These are phyloP conservation scores for Citrus hindsii DNA, from an alignment of 345 rosid species.

Conservation along the genomic window DNA sequence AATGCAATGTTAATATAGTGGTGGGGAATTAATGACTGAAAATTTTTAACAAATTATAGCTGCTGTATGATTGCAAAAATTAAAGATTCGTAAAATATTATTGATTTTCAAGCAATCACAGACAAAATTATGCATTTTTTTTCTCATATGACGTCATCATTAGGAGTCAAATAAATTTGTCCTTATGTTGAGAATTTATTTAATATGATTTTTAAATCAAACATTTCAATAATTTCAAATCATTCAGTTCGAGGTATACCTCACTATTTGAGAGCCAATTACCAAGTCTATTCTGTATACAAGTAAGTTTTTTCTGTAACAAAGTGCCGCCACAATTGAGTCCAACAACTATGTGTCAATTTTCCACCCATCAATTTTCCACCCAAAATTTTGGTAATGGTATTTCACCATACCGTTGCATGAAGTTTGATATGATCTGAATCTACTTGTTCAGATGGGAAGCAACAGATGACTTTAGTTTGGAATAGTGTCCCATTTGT, in stretches of 20 bases:
- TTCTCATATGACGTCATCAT: background rate
- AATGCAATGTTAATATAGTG: background rate
- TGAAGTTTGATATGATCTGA: conserved; percentile 15
- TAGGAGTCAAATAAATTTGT: background rate
- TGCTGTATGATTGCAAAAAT: background rate
- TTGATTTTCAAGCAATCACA: background rate
- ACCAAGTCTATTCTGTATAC: background rate
- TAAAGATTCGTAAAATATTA: background rate
- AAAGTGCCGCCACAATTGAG: background rate
- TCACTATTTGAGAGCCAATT: background rate
- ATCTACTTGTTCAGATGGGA: conserved; percentile 53
- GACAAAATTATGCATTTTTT: background rate
- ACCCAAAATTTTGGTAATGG: background rate
- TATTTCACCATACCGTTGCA: background rate
- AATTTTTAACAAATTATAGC: background rate
- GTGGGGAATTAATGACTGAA: background rate
- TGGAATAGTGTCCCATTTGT: conserved; percentile 48
- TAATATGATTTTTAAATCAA: background rate
- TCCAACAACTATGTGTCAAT: background rate
- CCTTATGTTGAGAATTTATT: background rate
- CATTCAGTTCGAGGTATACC: background rate
- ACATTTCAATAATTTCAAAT: background rate
- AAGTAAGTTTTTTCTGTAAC: background rate
- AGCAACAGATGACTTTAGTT: conserved; percentile 51
- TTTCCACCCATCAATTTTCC: too few relatives aligned